phyloP scores from a whole-genome alignment of 2,329 filamentous ascomycete species.

The Neobulgaria alba region DNA sequence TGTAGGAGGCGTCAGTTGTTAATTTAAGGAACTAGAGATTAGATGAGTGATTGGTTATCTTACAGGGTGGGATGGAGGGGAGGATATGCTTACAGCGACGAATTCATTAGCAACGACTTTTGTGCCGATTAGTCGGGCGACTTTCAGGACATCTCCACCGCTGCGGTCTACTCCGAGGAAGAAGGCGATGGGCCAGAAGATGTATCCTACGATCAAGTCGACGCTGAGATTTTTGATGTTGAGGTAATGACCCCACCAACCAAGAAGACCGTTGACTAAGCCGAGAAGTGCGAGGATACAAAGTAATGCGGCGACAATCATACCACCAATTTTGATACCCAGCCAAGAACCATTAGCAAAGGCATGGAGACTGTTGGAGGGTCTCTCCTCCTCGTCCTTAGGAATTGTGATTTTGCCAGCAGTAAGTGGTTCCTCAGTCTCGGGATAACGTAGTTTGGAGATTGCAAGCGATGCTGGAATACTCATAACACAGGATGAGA shows the following conservation, averaged over 20 bases:
- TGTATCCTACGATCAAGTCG: slow-evolving; percentile 66
- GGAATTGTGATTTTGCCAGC: slow-evolving; percentile 74
- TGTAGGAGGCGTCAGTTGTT: slow-evolving; percentile 42
- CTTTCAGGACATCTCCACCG: slow-evolving; percentile 53
- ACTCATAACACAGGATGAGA: slow-evolving; percentile 92
- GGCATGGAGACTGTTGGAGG: slow-evolving; percentile 76
- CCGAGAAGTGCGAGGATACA: slow-evolving; percentile 74
- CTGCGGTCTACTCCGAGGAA: slow-evolving; percentile 67
- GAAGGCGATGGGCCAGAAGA: slow-evolving; percentile 72
- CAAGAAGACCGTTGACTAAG: slow-evolving; percentile 66
- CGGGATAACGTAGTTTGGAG: slow-evolving; percentile 83
- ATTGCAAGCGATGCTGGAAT: slow-evolving; percentile 86
- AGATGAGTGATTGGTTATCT: background rate
- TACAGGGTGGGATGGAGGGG: background rate
- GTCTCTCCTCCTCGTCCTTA: slow-evolving; percentile 58
- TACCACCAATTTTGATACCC: slow-evolving; percentile 77
- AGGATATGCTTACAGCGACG: slow-evolving; percentile 18
- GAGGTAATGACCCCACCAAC: slow-evolving; percentile 77
- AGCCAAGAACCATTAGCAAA: slow-evolving; percentile 81
- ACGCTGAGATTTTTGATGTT: slow-evolving; percentile 66
- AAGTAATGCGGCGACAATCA: slow-evolving; percentile 71
- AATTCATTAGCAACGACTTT: slow-evolving; percentile 63
- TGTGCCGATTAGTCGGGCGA: slow-evolving; percentile 70
- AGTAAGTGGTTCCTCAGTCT: slow-evolving; percentile 78
- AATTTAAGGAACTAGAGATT: slow-evolving; percentile 34